These are phyloP conservation scores for Trametes villosa DNA, from an alignment of 768 basidiomycete species.

Conservation along the genomic window DNA sequence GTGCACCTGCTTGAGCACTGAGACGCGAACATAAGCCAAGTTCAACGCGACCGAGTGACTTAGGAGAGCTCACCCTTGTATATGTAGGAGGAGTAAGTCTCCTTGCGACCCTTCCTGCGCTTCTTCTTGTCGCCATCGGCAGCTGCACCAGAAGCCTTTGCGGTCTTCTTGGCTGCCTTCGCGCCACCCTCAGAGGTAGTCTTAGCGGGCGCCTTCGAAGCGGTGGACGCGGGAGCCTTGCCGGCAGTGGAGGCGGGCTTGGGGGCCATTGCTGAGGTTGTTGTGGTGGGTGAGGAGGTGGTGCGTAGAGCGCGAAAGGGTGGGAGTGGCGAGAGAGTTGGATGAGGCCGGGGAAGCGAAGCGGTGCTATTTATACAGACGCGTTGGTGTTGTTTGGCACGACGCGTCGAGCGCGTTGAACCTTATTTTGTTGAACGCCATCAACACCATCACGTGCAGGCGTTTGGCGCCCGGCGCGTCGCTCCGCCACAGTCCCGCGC, in stretches of 20 bases:
- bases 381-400: conserved; percentile 30
- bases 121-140: conserved; percentile 84
- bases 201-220: conserved; percentile 76
- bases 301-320: conserved; percentile 20
- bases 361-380: conserved; percentile 27
- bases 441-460: conserved; percentile 30
- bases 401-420: conserved; percentile 34
- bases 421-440: conserved; percentile 33
- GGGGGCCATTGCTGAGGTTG: conserved; percentile 53
- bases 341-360: conserved; percentile 14
- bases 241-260: conserved; percentile 86
- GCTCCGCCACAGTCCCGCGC: conserved; percentile 9
- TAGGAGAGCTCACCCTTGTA: conserved; percentile 74
- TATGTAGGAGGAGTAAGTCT: conserved; percentile 93
- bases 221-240: conserved; percentile 74
- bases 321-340: conserved; percentile 24
- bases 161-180: conserved; percentile 83
- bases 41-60: conserved; percentile 1
- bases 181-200: conserved; percentile 49
- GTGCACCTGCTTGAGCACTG: conserved; percentile 96
- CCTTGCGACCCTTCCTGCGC: conserved; percentile 83
- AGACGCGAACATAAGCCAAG: conserved; percentile 7
- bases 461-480: background rate
- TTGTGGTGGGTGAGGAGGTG: conserved; percentile 6
- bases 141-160: conserved; percentile 56